A percentile compares a stretch with the other conserved stretches of the same genome.
phyloP scores from a whole-genome alignment of 2,329 filamentous ascomycete species.

The Delphinella strobiligena region DNA sequence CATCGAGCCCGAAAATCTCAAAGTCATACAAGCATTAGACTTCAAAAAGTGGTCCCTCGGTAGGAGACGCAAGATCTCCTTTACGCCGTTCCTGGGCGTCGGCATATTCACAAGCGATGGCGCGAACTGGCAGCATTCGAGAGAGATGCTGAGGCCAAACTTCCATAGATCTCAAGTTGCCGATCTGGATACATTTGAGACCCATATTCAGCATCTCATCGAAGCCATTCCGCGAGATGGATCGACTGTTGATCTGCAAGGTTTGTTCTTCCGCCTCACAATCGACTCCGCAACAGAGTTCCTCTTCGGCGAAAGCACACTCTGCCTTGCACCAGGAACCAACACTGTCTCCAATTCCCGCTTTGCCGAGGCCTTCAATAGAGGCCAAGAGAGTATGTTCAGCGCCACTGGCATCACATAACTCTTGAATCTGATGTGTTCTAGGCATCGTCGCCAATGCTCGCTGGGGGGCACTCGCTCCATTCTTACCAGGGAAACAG shows the following conservation, averaged over 20 bases:
- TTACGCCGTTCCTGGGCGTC: slow-evolving; percentile 30
- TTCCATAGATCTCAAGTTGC: slow-evolving; percentile 26
- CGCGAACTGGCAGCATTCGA: slow-evolving; percentile 23
- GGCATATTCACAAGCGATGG: slow-evolving; percentile 20
- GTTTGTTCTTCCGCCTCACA: slow-evolving; percentile 37
- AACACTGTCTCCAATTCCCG: slow-evolving; percentile 4
- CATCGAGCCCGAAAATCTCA: slow-evolving; percentile 33
- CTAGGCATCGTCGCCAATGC: no score
- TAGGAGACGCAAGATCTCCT: slow-evolving; percentile 21
- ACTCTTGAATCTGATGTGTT: no score
- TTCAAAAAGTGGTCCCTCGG: slow-evolving; percentile 37
- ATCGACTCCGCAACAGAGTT: slow-evolving; percentile 40
- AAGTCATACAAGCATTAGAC: slow-evolving; percentile 31
- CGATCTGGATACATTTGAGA: slow-evolving; percentile 24
- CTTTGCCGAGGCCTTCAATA: slow-evolving; percentile 23
- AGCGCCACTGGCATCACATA: no score
- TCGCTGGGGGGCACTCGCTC: not conserved
- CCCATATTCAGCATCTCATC: slow-evolving; percentile 23
- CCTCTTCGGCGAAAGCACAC: slow-evolving; percentile 31
- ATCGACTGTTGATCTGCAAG: slow-evolving; percentile 15
- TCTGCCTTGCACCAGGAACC: slow-evolving; percentile 3
- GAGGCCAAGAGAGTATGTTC: slow-evolving; percentile 18
- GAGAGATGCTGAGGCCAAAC: slow-evolving; percentile 25
- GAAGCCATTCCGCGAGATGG: slow-evolving; percentile 16
- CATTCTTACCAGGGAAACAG: not conserved